Percentiles rank a stretch among this genome's conserved stretches.
phyloP scores from a whole-genome alignment of 345 rosid species.

The Odontarrhena argentea region DNA sequence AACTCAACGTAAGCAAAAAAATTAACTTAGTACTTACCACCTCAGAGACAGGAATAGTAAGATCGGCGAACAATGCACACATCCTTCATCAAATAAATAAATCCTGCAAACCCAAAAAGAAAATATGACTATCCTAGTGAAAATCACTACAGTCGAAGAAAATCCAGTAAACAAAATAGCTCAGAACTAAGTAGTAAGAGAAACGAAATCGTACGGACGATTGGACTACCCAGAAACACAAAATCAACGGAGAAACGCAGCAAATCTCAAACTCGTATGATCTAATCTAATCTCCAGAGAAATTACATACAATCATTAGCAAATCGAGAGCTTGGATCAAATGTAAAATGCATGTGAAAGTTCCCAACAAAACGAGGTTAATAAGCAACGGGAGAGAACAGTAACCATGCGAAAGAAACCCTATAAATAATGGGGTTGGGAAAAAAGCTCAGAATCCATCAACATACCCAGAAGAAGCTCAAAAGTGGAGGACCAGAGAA shows the following conservation, averaged over 20 bases:
- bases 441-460: not conserved
- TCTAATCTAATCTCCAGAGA: not conserved
- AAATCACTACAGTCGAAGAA: constrained; percentile 4
- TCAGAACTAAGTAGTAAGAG: not conserved
- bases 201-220: constrained; percentile 28
- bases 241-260: constrained; percentile 4
- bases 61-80: constrained; percentile 10
- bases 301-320: not conserved
- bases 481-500: constrained; percentile 10
- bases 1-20: not conserved
- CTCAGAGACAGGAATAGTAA: constrained; percentile 9
- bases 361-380: constrained; percentile 32
- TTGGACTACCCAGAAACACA: constrained; percentile 16
- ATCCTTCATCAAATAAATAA: constrained; percentile 1
- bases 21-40: constrained; percentile 20
- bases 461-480: constrained; percentile 25
- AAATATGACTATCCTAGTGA: not conserved
- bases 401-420: constrained; percentile 21
- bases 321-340: constrained; percentile 8
- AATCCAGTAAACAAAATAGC: not conserved
- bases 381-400: not conserved
- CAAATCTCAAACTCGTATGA: constrained; percentile 15
- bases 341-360: constrained; percentile 31
- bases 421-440: not conserved
- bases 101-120: constrained; percentile 18